Conservation (phyloP, 768 basidiomycete species). For the Neoboletus brunneissimus region DNA sequence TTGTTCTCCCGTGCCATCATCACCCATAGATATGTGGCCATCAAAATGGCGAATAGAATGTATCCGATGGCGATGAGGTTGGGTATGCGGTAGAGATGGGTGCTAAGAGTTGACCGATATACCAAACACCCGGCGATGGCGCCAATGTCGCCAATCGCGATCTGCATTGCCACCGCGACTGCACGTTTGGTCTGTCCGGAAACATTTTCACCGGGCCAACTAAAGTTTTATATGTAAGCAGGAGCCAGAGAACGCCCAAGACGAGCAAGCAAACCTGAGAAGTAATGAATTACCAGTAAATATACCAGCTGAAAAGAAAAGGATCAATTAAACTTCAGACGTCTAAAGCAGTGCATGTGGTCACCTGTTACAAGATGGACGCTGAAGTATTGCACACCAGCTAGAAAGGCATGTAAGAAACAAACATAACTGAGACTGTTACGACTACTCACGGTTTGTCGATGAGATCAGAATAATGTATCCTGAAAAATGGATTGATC, state of each 20-base stretch:
- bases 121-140: slow-evolving; percentile 56
- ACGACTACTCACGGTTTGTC: slow-evolving; percentile 37
- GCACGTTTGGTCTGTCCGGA: slow-evolving; percentile 66
- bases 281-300: slow-evolving; percentile 59
- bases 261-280: slow-evolving; percentile 40
- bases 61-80: slow-evolving; percentile 63
- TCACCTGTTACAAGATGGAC: slow-evolving; percentile 48
- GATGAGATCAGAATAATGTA: slow-evolving; percentile 55
- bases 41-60: slow-evolving; percentile 44
- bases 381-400: slow-evolving; percentile 55
- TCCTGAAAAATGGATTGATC: slow-evolving; percentile 32
- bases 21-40: slow-evolving; percentile 43
- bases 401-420: slow-evolving; percentile 21
- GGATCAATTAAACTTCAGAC: neutral
- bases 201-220: slow-evolving; percentile 68
- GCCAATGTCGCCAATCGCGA: slow-evolving; percentile 59
- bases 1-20: slow-evolving; percentile 52
- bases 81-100: slow-evolving; percentile 49
- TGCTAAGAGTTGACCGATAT: slow-evolving; percentile 49
- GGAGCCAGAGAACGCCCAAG: neutral
- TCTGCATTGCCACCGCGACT: slow-evolving; percentile 60
- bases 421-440: neutral
- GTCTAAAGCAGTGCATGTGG: neutral
- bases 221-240: neutral
- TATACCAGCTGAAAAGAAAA: slow-evolving; percentile 38